A percentile compares a stretch with the other conserved stretches of the same genome.
phyloP scores from a whole-genome alignment of 129 eudicot species.

The Apium graveolens region DNA sequence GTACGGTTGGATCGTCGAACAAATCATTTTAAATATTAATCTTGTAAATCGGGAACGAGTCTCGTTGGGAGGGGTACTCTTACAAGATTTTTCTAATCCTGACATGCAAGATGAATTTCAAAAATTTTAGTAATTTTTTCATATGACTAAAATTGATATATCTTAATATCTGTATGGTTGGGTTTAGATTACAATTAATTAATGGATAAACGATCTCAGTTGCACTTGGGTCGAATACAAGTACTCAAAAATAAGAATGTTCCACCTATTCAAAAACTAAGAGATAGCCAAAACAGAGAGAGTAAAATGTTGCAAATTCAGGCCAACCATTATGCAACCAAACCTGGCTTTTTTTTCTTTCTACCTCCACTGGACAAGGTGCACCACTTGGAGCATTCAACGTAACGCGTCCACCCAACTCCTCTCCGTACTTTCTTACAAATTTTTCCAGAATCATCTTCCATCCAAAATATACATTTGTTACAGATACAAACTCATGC shows the following conservation, averaged over 20 bases:
- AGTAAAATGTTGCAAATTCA: background rate
- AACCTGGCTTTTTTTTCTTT: background rate
- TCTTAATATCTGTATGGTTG: too few relatives aligned
- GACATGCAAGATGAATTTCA: too few relatives aligned
- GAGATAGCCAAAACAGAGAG: background rate
- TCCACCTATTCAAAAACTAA: background rate
- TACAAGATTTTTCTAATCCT: too few relatives aligned
- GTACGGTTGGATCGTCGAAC: too few relatives aligned
- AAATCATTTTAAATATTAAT: too few relatives aligned
- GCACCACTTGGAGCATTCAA: slow-evolving; percentile 5
- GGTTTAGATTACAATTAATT: background rate
- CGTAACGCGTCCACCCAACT: background rate
- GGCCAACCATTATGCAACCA: slow-evolving; percentile 12
- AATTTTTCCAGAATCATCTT: background rate
- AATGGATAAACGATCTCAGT: slow-evolving; percentile 12
- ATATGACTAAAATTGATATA: too few relatives aligned
- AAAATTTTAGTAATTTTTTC: too few relatives aligned
- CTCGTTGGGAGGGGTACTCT: too few relatives aligned
- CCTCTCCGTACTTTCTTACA: background rate
- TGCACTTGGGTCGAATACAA: slow-evolving; percentile 12
- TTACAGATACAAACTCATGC: background rate
- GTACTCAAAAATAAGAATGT: slow-evolving; percentile 15
- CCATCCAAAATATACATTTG: background rate
- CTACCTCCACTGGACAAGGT: slow-evolving; percentile 7
- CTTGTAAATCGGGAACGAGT: too few relatives aligned